Evolutionary conservation across 2,329 filamentous ascomycete genomes (phyloP).

Genomic region (Myriosclerotinia duriaeana): DNA sequence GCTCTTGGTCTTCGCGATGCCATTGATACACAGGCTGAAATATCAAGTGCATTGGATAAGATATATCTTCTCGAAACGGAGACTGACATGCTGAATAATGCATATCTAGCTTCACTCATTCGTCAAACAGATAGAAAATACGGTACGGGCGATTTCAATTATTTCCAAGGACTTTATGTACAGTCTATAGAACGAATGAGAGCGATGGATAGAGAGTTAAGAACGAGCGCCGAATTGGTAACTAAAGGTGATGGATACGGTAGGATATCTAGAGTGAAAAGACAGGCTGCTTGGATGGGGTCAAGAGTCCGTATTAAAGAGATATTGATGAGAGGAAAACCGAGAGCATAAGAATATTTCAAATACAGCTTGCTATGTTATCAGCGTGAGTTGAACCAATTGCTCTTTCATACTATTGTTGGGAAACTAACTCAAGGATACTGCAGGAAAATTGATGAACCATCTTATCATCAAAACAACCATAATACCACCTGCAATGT

Average conservation of each 20-base stretch:
- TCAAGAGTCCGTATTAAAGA: constrained; percentile 28
- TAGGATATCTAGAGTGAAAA: constrained; percentile 31
- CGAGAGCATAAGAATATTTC: constrained; percentile 31
- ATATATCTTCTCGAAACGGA: constrained; percentile 32
- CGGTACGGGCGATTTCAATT: constrained; percentile 31
- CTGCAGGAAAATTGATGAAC: constrained; percentile 32
- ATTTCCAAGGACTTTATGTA: constrained; percentile 30
- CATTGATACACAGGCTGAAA: constrained; percentile 32
- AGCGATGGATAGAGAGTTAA: constrained; percentile 28
- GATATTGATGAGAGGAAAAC: constrained; percentile 31
- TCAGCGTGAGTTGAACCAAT: constrained; percentile 29
- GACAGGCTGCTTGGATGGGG: constrained; percentile 30
- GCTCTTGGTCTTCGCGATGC: constrained; percentile 29
- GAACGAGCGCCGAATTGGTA: constrained; percentile 23
- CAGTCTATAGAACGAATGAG: constrained; percentile 28
- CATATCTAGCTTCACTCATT: constrained; percentile 29
- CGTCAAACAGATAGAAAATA: constrained; percentile 30
- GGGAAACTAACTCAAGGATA: constrained; percentile 14
- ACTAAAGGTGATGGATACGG: constrained; percentile 29
- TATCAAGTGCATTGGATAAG: constrained; percentile 31
- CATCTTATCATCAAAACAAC: constrained; percentile 33
- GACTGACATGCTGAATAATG: constrained; percentile 33
- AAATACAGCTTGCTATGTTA: constrained; percentile 32
- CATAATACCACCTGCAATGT: constrained; percentile 29
- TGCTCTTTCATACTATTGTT: constrained; percentile 3